Percentiles rank a stretch among this genome's conserved stretches.
These are phyloP conservation scores for Sugiyamaella neomexicana DNA, from an alignment of 1,139 yeast genomes.

Conservation along the genomic window DNA sequence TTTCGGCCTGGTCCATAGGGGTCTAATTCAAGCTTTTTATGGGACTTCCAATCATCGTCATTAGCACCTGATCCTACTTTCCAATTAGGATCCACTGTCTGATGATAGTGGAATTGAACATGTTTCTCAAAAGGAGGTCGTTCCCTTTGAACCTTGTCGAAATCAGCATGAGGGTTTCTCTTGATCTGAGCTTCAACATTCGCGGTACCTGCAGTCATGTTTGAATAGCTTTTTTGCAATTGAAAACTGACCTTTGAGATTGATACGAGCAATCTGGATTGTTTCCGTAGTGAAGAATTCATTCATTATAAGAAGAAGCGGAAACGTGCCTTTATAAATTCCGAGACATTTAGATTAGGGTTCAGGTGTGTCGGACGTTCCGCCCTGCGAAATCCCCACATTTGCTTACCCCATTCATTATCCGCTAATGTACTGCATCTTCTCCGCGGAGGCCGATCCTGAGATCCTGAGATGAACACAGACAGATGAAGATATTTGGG, in stretches of 20 bases:
- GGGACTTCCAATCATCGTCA: slow-evolving; percentile 40
- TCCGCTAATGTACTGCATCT: too few species aligned
- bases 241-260: background rate
- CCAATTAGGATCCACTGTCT: slow-evolving; percentile 42
- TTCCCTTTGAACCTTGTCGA: slow-evolving; percentile 37
- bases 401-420: too few species aligned
- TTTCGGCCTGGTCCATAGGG: slow-evolving; percentile 50
- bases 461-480: background rate
- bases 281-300: background rate
- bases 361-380: background rate
- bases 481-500: background rate
- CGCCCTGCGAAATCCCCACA: too few species aligned
- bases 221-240: background rate
- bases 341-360: background rate
- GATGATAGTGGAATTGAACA: slow-evolving; percentile 27
- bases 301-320: background rate
- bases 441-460: background rate
- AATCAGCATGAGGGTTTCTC: slow-evolving; percentile 34
- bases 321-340: background rate
- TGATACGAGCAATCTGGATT: background rate
- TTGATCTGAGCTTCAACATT: slow-evolving; percentile 25
- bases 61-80: slow-evolving; percentile 52
- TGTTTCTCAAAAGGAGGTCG: slow-evolving; percentile 37
- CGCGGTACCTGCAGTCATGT: slow-evolving; percentile 5
- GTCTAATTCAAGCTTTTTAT: slow-evolving; percentile 51